Evolutionary conservation across 2,329 filamentous ascomycete species (phyloP), one percentile per base, ranked within the genome.

Genomic region (Xylariaceae sp.): DNA sequence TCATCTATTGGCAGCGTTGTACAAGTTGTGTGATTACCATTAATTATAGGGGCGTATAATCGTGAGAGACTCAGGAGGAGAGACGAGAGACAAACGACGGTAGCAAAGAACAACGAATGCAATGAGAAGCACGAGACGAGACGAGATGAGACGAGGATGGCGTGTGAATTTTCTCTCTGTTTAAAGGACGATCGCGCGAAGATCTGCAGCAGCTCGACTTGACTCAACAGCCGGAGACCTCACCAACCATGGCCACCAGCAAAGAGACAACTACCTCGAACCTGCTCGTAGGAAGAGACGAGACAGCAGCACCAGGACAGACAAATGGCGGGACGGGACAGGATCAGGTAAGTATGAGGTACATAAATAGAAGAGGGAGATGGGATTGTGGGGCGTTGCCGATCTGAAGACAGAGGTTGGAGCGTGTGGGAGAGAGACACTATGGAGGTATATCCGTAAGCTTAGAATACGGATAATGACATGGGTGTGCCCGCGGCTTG

Each of bases 401-500:
- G 60, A 64, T 64, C 60, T 57, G 53, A 51, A 58, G 55, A 44
- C 44, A 5, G 17, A 57, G 56, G 57, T 59, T 45, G 56, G 18
- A 35, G 50, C 23, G 23, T 30, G 23, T 30, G 23, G 23, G 5
- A 30, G 23, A 30, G 23, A 30, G 23, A 30, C 23, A 30, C 23
- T 30, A 30, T 30, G 23, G 23, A 30, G 23, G 23, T 30, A 30
- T 30, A 30, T 5, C 23, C 23, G 23, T 30, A 30, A 30, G 23
- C 23, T 30, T 30, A 30, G 57, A 61, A 64, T 64, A 64, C 62
- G 62, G 60, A 53, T 58, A 60, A 50, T 60, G 61, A 64, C 62
- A 64, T 62, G 61, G 59, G 62, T 57, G 35, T 58, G 51, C 4
- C 23, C 47, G 56, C 59, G 57, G 61, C 61, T 53, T 57, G 61